phyloP scores from a whole-genome alignment of 768 basidiomycete species.

The Boletus sensibilis region DNA sequence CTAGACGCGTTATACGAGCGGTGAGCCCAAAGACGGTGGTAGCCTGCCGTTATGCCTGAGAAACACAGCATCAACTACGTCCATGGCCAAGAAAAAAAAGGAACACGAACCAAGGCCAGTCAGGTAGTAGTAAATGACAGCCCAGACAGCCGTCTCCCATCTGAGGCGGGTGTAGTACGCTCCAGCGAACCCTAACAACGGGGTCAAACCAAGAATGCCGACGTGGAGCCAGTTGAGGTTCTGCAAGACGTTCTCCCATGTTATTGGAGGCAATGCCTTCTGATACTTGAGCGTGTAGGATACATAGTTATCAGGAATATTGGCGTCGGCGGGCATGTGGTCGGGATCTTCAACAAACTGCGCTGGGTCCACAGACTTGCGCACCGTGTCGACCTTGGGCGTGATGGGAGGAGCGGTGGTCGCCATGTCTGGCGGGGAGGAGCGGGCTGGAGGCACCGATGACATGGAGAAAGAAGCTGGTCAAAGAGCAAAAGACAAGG shows the following conservation, averaged over 20 bases:
- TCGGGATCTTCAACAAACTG: conserved; percentile 29
- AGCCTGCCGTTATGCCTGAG: conserved; percentile 84
- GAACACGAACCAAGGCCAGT: conserved; percentile 74
- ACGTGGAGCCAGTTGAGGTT: conserved; percentile 81
- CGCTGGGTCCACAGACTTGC: conserved; percentile 1
- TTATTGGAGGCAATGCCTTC: conserved; percentile 67
- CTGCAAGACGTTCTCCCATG: conserved; percentile 52
- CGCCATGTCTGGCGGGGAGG: conserved; percentile 19
- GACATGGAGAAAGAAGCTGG: conserved; percentile 26
- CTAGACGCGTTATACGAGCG: conserved; percentile 89
- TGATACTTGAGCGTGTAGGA: conserved; percentile 66
- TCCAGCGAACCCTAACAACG: conserved; percentile 72
- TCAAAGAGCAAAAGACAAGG: conserved; percentile 22
- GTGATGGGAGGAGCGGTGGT: conserved; percentile 10
- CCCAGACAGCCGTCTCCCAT: conserved; percentile 73
- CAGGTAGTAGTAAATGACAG: conserved; percentile 68
- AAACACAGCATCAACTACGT: conserved; percentile 32
- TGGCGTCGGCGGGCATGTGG: conserved; percentile 45
- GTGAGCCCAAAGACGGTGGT: conserved; percentile 97
- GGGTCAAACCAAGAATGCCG: conserved; percentile 69
- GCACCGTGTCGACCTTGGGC: background rate
- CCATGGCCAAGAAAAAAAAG: conserved; percentile 31
- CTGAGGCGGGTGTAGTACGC: conserved; percentile 60
- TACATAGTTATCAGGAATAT: conserved; percentile 83
- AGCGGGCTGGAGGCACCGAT: conserved; percentile 21